Conservation (phyloP, 768 basidiomycete species). For the Podaxis sp. region DNA sequence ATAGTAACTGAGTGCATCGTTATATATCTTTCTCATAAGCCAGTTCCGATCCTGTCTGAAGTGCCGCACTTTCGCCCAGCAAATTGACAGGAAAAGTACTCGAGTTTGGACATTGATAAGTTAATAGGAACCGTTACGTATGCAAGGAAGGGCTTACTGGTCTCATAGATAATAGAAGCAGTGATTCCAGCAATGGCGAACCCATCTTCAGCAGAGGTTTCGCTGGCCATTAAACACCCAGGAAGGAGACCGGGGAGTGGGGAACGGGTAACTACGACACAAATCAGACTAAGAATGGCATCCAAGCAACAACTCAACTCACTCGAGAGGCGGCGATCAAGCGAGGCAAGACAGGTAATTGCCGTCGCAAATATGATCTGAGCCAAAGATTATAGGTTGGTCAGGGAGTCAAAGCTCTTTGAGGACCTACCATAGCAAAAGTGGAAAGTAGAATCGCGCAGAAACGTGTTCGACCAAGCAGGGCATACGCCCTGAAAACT, state of each 20-base stretch:
- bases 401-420: neutral
- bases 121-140: neutral
- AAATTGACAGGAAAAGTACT: constrained; percentile 1
- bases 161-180: neutral
- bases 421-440: neutral
- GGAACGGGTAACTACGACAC: neutral
- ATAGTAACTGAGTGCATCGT: neutral
- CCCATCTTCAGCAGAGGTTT: neutral
- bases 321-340: neutral
- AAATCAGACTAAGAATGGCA: neutral
- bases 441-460: neutral
- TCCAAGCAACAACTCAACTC: too few relatives aligned
- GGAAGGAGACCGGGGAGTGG: neutral
- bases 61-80: neutral
- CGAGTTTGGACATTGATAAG: neutral
- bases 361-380: neutral
- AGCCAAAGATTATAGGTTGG: neutral
- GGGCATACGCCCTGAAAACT: neutral
- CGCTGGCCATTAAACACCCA: neutral
- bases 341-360: neutral
- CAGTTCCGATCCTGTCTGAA: neutral
- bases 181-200: neutral
- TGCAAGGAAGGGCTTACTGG: neutral
- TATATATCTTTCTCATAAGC: neutral
- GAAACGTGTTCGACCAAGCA: neutral